Evolutionary conservation across 805 yeast species (phyloP), one percentile per base, ranked within the genome.

Genomic region (Yarrowia sp.): DNA sequence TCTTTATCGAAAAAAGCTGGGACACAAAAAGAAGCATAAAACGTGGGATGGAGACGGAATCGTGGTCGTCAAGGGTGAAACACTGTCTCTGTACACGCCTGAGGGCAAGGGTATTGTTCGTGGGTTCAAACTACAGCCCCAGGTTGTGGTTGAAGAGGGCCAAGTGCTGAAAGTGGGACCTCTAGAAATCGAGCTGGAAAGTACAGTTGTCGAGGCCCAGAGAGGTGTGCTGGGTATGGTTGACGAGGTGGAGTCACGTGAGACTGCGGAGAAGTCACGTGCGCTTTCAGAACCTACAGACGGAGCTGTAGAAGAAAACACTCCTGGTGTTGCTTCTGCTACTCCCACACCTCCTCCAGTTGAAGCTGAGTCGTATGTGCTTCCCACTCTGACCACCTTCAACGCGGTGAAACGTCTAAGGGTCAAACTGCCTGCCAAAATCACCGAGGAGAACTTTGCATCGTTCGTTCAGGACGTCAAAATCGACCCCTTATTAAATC

Each of bases 11-110:
- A 92, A 91, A 76, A 82, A 82, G 50, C 81, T 94, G 0, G 82
- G 79, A 41, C 55, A 48, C 40, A 46, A 38, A 11, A 91, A 90
- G 78, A 92, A 94, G 81, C 87, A 92, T 77, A 93, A 93, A 76
- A 87, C 92, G 0, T 95, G 99, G 99, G 96, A 91, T 68, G 97
- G 97, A 2, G 98, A 95, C 79, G 98, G 97, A 0, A 77, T 79
- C 42, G 79, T 89, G 15, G 73, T 78, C n/a, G 71, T 71, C 40
- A 69, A 66, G 12, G 71, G 71, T 14, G 70, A 67, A 80, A 68
- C 63, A 73, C 68, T 69, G 72, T 68, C 11, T 72, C 72, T 35
- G 42, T 65, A 61, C 41, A 58, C 70, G 46, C 58, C 36, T 69
- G 69, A 35, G 50, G 70, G 50, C 7, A 48, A 55, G 42, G 52